Evolutionary conservation across 768 basidiomycete species (phyloP).

Genomic region (Lactifluus subvellereus): DNA sequence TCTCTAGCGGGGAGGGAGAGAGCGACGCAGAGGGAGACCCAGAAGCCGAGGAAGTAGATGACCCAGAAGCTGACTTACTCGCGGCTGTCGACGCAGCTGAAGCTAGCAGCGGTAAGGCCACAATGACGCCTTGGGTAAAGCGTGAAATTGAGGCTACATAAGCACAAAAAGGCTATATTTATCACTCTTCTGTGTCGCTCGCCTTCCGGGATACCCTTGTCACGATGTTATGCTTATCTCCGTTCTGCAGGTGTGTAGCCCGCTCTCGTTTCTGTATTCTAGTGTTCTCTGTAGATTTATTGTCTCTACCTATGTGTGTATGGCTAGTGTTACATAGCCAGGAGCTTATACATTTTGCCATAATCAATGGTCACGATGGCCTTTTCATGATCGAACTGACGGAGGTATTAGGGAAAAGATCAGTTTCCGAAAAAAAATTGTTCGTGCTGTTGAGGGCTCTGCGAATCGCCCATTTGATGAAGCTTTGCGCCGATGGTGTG

Average conservation of each 20-base stretch:
- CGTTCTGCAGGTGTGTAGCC: constrained; percentile 5
- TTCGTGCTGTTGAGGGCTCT: background rate
- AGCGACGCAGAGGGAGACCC: constrained; percentile 35
- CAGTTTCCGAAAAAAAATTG: background rate
- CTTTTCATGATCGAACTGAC: background rate
- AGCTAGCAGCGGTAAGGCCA: constrained; percentile 27
- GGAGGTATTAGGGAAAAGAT: background rate
- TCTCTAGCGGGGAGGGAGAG: constrained; percentile 33
- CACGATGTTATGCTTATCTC: background rate
- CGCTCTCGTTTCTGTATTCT: constrained; percentile 7
- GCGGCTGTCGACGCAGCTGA: constrained; percentile 40
- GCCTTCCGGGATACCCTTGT: constrained; percentile 7
- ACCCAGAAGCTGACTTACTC: constrained; percentile 33
- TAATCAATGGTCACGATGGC: background rate
- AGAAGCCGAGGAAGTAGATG: constrained; percentile 32
- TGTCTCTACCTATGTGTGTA: constrained; percentile 4
- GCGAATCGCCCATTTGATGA: background rate
- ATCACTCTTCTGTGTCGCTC: background rate
- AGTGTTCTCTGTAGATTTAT: constrained; percentile 17
- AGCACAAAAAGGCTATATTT: background rate
- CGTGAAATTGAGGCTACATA: constrained; percentile 18
- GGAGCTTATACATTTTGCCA: background rate
- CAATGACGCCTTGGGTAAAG: constrained; percentile 19
- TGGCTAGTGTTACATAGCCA: background rate
- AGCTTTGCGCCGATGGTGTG: background rate